phyloP scores from a whole-genome alignment of 2,329 filamentous ascomycete species.

The Fusarium sterilihyphosum region DNA sequence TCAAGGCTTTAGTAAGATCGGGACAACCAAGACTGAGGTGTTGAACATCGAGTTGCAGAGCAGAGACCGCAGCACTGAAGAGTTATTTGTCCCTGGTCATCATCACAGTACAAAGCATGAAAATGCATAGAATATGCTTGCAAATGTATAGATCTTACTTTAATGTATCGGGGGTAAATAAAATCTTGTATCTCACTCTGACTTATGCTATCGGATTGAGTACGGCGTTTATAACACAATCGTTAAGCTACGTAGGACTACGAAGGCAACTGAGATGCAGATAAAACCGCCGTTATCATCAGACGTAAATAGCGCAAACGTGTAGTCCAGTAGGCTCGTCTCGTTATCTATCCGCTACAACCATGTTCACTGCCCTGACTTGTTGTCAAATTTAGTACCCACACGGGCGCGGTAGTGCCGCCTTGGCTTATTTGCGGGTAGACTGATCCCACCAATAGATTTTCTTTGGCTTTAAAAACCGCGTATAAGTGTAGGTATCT shows the following conservation, averaged over 20 bases:
- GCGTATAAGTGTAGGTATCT: too few relatives aligned
- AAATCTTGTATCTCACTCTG: too few relatives aligned
- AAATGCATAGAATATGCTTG: background rate
- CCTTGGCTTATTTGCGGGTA: background rate
- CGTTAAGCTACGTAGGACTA: too few relatives aligned
- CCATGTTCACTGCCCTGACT: background rate
- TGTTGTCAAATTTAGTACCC: background rate
- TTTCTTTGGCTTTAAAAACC: too few relatives aligned
- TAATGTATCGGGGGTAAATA: too few relatives aligned
- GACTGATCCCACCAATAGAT: background rate
- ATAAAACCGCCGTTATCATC: too few relatives aligned
- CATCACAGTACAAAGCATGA: background rate
- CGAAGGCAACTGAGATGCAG: too few relatives aligned
- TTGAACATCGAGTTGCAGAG: background rate
- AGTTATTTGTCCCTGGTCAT: background rate
- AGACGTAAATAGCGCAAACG: accelerated
- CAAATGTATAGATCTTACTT: accelerated
- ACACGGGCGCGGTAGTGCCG: background rate
- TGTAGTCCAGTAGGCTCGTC: background rate
- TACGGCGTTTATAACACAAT: too few relatives aligned
- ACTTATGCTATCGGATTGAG: accelerated
- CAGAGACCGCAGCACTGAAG: background rate
- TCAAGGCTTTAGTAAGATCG: background rate
- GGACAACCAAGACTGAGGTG: background rate
- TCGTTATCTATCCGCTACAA: background rate